Conservation (phyloP, 805 yeast species). For the Priceomyces melissophilus region DNA sequence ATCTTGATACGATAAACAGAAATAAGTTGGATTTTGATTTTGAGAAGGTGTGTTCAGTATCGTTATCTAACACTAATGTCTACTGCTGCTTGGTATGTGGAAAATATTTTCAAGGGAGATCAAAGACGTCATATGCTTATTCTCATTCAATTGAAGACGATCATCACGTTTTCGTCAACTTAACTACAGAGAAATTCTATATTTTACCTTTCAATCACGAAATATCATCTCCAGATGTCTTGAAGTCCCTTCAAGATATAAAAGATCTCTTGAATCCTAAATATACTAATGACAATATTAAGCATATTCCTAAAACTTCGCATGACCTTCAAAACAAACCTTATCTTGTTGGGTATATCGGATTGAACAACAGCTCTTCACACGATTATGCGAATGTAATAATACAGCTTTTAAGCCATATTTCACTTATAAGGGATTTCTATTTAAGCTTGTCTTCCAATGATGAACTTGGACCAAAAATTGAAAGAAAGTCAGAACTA, state of each 20-base stretch:
- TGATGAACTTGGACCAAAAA: constrained; percentile 16
- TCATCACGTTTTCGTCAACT: constrained; percentile 62
- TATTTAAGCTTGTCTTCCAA: constrained; percentile 29
- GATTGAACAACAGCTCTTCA: constrained; percentile 51
- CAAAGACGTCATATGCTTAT: constrained; percentile 61
- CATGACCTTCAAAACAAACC: constrained; percentile 42
- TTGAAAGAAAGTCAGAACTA: constrained; percentile 21
- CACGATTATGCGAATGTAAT: constrained; percentile 59
- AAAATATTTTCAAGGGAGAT: constrained; percentile 66
- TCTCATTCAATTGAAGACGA: constrained; percentile 59
- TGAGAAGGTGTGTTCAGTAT: constrained; percentile 62
- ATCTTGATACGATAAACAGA: constrained; percentile 44
- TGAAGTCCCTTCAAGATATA: constrained; percentile 48
- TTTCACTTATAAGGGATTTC: constrained; percentile 42
- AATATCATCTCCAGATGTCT: constrained; percentile 18
- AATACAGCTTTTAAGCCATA: constrained; percentile 54
- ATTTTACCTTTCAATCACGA: constrained; percentile 62
- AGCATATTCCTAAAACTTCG: constrained; percentile 21
- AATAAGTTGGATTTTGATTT: constrained; percentile 60
- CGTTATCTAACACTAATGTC: constrained; percentile 57
- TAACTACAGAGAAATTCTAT: constrained; percentile 47
- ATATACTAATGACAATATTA: constrained; percentile 35
- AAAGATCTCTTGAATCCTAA: constrained; percentile 50
- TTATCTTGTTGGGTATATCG: constrained; percentile 64
- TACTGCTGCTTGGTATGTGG: constrained; percentile 77